A percentile compares a stretch with the other conserved stretches of the same genome.
Conservation (phyloP, 441 rosid species). For the Syzygium syzygioides region DNA sequence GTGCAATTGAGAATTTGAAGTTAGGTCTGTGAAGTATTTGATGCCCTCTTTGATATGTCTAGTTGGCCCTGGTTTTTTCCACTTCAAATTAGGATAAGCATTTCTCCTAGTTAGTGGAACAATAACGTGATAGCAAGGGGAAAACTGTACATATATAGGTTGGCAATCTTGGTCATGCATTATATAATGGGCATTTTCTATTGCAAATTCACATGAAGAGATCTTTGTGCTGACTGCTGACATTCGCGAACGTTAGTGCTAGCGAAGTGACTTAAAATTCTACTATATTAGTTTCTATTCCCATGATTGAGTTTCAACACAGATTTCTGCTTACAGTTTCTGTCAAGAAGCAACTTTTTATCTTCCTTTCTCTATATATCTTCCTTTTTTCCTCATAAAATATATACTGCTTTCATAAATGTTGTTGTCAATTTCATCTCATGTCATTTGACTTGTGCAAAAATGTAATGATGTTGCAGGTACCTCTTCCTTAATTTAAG, state of each 20-base stretch:
- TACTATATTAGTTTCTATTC: not conserved
- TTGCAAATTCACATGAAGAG: not conserved
- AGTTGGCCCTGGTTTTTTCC: not conserved
- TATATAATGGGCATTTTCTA: not conserved
- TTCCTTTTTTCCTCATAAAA: not conserved
- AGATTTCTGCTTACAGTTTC: not conserved
- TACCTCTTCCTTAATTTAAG: slow-evolving; percentile 12
- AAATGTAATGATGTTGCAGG: slow-evolving; percentile 29
- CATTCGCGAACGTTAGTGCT: not conserved
- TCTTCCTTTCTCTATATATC: not conserved
- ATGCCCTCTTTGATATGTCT: not conserved
- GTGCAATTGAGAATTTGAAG: not conserved
- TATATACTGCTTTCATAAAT: not conserved
- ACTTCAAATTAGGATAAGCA: not conserved
- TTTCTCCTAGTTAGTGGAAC: not conserved
- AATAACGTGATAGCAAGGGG: not conserved
- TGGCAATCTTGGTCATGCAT: not conserved
- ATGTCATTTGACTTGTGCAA: not conserved
- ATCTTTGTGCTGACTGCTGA: not conserved
- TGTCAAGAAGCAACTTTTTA: not conserved
- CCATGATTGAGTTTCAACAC: not conserved
- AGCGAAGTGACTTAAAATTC: not conserved
- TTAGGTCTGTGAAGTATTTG: not conserved
- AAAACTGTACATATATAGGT: not conserved
- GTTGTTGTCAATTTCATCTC: not conserved